Conservation (phyloP, 305 asterid species). For the Coffea humblotiana region DNA sequence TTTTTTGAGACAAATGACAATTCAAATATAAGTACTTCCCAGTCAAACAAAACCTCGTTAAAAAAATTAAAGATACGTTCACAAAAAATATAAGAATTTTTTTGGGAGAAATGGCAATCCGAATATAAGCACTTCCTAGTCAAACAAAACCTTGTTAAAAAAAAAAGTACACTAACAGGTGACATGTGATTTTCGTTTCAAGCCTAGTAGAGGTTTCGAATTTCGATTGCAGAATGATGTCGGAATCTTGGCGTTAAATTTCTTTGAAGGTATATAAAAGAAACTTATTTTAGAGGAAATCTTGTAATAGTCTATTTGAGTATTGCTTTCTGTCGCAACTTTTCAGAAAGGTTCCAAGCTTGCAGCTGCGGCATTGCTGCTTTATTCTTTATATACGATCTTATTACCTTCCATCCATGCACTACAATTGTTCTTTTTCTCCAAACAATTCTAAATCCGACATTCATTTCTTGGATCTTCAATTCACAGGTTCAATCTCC, state of each 20-base stretch:
- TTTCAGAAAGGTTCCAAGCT: conserved; percentile 12
- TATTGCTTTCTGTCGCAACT: background rate
- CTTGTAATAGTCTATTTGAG: background rate
- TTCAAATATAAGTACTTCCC: too few species aligned
- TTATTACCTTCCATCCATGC: background rate
- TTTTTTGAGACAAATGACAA: too few species aligned
- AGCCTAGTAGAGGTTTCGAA: background rate
- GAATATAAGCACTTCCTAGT: too few species aligned
- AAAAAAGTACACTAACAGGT: background rate
- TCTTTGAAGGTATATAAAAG: background rate
- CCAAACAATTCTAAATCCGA: background rate
- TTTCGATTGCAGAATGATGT: background rate
- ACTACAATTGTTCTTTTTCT: background rate
- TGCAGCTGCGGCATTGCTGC: conserved; percentile 10
- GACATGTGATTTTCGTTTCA: background rate
- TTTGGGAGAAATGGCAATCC: too few species aligned
- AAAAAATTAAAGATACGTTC: too few species aligned
- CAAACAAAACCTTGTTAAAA: too few species aligned
- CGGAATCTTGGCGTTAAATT: background rate
- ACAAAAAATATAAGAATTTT: too few species aligned
- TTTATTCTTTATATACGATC: background rate
- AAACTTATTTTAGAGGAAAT: background rate
- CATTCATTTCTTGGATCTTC: background rate
- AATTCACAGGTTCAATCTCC: conserved; percentile 3
- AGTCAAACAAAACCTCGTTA: too few species aligned